phyloP scores from a whole-genome alignment of 1,284 basidiomycete species.

The Cystobasidium sp. region DNA sequence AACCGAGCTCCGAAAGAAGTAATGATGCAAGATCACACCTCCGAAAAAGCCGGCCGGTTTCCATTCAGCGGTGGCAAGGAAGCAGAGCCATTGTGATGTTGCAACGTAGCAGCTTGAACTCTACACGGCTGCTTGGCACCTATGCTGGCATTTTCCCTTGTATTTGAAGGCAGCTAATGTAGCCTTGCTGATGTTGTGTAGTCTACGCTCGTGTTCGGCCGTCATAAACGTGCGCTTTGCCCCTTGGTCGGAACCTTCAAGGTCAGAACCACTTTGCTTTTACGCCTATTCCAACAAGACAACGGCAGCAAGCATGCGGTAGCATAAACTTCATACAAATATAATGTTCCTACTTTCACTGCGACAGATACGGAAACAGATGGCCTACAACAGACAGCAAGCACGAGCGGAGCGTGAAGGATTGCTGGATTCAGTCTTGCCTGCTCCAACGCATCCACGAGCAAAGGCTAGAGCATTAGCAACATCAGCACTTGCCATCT shows the following conservation, averaged over 20 bases:
- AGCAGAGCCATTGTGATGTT: too few species aligned
- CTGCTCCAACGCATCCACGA: conserved; percentile 40
- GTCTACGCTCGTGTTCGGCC: too few species aligned
- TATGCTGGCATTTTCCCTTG: too few species aligned
- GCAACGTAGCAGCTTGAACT: too few species aligned
- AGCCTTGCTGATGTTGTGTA: too few species aligned
- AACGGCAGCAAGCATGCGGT: background rate
- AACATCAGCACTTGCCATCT: conserved; percentile 27
- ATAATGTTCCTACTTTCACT: background rate
- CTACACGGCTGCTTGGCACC: too few species aligned
- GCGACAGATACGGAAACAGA: conserved; percentile 9
- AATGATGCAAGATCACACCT: background rate
- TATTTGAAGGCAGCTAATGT: too few species aligned
- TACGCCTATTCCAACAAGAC: background rate
- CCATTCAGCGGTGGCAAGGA: background rate
- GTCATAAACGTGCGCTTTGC: conserved; percentile 22
- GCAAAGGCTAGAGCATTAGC: conserved; percentile 25
- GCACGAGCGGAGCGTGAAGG: conserved; percentile 23
- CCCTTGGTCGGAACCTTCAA: conserved; percentile 1
- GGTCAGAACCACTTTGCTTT: background rate
- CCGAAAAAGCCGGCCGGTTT: background rate
- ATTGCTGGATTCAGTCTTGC: conserved; percentile 36
- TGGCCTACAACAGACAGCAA: conserved; percentile 12
- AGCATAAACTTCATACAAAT: background rate
- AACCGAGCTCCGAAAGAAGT: background rate